Conservation (phyloP, 2,329 filamentous ascomycete genomes). For the Simplicillium aogashimaense region DNA sequence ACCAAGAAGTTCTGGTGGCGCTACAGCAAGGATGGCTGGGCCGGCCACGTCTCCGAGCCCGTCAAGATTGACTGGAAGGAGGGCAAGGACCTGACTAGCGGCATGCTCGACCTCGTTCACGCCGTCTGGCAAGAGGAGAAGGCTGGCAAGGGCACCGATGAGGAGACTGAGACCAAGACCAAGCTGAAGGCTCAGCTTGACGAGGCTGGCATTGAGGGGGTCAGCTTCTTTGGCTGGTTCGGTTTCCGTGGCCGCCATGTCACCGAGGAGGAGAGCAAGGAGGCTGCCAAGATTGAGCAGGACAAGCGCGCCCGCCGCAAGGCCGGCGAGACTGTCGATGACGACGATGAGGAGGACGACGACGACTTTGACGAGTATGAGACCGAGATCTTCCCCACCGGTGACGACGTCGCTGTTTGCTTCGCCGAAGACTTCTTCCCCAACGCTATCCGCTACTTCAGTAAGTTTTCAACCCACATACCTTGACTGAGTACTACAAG, state of each 20-base stretch:
- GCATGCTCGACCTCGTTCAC: constrained; percentile 64
- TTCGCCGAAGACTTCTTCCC: constrained; percentile 86
- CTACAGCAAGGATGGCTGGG: constrained; percentile 55
- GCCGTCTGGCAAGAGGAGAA: constrained; percentile 57
- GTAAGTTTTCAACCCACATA: constrained; percentile 41
- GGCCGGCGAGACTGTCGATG: constrained; percentile 39
- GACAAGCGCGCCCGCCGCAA: constrained; percentile 42
- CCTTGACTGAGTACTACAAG: not conserved
- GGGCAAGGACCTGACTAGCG: constrained; percentile 73
- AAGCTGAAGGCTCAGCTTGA: constrained; percentile 45
- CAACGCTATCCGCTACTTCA: constrained; percentile 82
- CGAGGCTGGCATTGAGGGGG: constrained; percentile 49
- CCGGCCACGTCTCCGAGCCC: constrained; percentile 77
- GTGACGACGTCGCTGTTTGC: constrained; percentile 70
- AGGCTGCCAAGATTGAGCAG: constrained; percentile 49
- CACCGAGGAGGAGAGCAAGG: constrained; percentile 59
- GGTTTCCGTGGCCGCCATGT: constrained; percentile 65
- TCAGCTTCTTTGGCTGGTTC: constrained; percentile 87
- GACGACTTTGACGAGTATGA: constrained; percentile 54
- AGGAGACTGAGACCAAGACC: constrained; percentile 37
- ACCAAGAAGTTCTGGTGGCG: constrained; percentile 93
- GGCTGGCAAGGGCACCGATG: constrained; percentile 27
- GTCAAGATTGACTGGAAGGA: constrained; percentile 83
- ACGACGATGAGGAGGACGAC: constrained; percentile 43
- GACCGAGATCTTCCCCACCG: constrained; percentile 79